phyloP scores from a whole-genome alignment of 179 eudicot genomes.

The Camellia oleifera region DNA sequence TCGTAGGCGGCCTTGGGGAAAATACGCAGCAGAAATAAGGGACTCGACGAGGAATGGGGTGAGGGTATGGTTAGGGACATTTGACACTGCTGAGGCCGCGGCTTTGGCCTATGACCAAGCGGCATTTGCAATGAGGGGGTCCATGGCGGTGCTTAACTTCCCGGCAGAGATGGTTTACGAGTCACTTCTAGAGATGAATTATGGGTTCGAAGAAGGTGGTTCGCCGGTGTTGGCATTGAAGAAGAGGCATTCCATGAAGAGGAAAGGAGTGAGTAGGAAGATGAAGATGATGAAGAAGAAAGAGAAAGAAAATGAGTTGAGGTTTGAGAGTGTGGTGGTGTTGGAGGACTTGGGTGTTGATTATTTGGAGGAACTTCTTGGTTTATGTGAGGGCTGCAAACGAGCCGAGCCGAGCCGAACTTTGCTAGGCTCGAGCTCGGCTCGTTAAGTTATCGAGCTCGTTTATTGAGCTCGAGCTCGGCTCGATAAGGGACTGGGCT shows the following conservation, averaged over 20 bases:
- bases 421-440: too few species aligned
- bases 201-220: conserved; percentile 21
- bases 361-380: conserved; percentile 20
- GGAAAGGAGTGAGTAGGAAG: conserved; percentile 10
- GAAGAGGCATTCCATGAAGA: conserved; percentile 20
- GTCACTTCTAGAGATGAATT: conserved; percentile 19
- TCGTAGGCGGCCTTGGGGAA: conserved; percentile 24
- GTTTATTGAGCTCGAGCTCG: too few species aligned
- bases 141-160: conserved; percentile 18
- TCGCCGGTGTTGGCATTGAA: conserved; percentile 25
- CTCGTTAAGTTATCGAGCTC: too few species aligned
- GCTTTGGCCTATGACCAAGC: conserved; percentile 26
- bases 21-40: conserved; percentile 24
- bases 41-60: conserved; percentile 22
- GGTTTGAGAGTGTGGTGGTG: conserved; percentile 13
- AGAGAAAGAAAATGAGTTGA: background rate
- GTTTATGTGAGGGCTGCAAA: conserved; percentile 11
- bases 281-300: background rate
- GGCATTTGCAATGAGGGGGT: conserved; percentile 22
- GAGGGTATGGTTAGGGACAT: conserved; percentile 26
- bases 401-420: too few species aligned
- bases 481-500: too few species aligned
- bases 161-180: conserved; percentile 13
- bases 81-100: conserved; percentile 20
- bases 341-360: conserved; percentile 21